phyloP scores from a whole-genome alignment of 2,329 filamentous ascomycete genomes.

The Apiospora pterosperma region DNA sequence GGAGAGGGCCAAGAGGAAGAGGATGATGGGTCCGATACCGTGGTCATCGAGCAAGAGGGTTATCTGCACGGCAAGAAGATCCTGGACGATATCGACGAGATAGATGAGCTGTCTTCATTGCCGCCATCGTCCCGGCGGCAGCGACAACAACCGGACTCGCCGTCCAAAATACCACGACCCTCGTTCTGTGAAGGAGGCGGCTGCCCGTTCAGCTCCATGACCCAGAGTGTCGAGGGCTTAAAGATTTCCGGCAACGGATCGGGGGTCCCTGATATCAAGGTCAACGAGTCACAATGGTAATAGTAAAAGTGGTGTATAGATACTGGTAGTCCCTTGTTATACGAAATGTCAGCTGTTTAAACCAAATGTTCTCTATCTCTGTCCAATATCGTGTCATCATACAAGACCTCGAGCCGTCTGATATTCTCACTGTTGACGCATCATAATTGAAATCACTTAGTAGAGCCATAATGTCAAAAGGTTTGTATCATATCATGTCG shows the following conservation, averaged over 20 bases:
- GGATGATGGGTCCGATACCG: slow-evolving; percentile 39
- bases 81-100: slow-evolving; percentile 37
- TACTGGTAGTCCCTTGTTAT: not conserved
- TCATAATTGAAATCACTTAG: not conserved
- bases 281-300: slow-evolving; percentile 21
- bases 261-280: not conserved
- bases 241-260: slow-evolving; percentile 8
- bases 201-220: slow-evolving; percentile 24
- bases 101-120: not conserved
- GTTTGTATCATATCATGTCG: slow-evolving; percentile 4
- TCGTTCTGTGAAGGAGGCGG: slow-evolving; percentile 8
- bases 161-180: slow-evolving; percentile 10
- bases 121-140: not conserved
- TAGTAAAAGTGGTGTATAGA: not conserved
- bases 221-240: slow-evolving; percentile 13
- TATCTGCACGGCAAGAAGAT: slow-evolving; percentile 63
- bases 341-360: not conserved
- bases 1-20: slow-evolving; percentile 53
- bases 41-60: slow-evolving; percentile 58
- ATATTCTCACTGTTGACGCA: not conserved
- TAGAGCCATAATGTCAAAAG: not conserved
- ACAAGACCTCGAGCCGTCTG: no score
- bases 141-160: slow-evolving; percentile 10
- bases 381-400: not conserved
- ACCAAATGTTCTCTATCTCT: not conserved